These are phyloP conservation scores for Mrakia frigida DNA, from an alignment of 768 basidiomycete species.

Conservation along the genomic window DNA sequence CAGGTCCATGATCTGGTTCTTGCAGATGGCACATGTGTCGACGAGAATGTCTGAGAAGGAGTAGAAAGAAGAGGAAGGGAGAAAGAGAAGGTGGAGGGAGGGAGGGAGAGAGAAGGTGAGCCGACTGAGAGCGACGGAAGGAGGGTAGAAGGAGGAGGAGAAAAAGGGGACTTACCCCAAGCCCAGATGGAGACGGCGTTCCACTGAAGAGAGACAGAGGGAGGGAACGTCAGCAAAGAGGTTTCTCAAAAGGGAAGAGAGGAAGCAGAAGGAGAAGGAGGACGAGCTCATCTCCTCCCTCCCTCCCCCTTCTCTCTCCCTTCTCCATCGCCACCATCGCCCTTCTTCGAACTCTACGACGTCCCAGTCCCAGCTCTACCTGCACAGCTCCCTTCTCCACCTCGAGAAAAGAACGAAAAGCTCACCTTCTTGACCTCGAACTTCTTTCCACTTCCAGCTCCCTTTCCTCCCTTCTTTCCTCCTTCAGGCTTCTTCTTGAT, in stretches of 20 bases:
- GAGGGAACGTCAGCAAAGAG: not conserved
- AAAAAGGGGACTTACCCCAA: conserved; percentile 64
- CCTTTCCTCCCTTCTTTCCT: conserved; percentile 26
- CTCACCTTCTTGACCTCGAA: conserved; percentile 99
- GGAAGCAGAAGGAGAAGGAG: not conserved
- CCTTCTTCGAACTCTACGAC: not conserved
- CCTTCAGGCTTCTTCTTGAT: conserved; percentile 22
- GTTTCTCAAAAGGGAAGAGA: not conserved
- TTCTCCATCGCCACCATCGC: not conserved
- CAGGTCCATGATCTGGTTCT: conserved; percentile 99
- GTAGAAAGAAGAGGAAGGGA: not conserved
- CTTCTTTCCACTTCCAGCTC: conserved; percentile 41
- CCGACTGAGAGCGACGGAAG: not conserved
- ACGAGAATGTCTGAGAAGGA: conserved; percentile 80
- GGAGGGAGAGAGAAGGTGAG: not conserved
- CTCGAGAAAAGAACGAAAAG: not conserved
- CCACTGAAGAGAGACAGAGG: conserved; percentile 58
- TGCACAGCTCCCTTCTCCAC: not conserved
- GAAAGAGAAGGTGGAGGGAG: not conserved
- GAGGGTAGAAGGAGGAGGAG: not conserved
- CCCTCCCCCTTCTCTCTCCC: not conserved
- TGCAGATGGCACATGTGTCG: conserved; percentile 98
- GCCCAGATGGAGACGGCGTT: conserved; percentile 98
- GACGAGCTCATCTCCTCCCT: not conserved
- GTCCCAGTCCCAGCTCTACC: not conserved